Evolutionary conservation across 2,329 filamentous ascomycete species (phyloP), one percentile per base, ranked within the genome.

Genomic region (Cladosporium sp.): DNA sequence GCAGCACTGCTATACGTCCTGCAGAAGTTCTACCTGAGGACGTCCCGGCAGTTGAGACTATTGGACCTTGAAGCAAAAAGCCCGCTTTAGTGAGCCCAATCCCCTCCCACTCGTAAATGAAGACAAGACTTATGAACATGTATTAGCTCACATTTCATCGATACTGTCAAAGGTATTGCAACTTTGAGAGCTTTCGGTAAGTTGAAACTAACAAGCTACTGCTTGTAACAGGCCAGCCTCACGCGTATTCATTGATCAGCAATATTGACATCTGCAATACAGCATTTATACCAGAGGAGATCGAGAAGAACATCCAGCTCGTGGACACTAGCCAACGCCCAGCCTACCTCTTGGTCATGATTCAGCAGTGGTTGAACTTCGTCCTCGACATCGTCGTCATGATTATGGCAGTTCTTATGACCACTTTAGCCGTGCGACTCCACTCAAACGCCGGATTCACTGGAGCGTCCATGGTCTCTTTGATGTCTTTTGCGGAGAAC

Each of bases 341-440:
- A 14, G 40, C 29, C 2, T 62, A 62, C 21, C 28, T 62, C 21
- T 46, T 62, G 23, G 44, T 29, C 29, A 52, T 40, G 37, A 46
- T 62, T 11, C 60, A 62, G 28, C 44, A 52, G 12, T 62, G 60
- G 35, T 26, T 62, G 21, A 49, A 33, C n/a, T 62, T 62, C 3
- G 60, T 52, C 3, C 46, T 62, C 18, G 60, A 62, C 12, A 55
- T 62, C 8, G 29, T 62, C 10, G 44, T 49, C n/a, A 35, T 46
- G 26, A 46, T 35, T 2, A 5, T 62, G 16, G 60, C 60, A 18
- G 60, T 62, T 14, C 14, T 52, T 5, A 40, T 62, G 16, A 52
- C 50, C 29, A 49, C 60, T 21, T 14, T 62, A 10, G 44, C 46
- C 5, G 44, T 62, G 12, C 35, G 28, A 29, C 46, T 49, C 11